Conservation (phyloP, 305 asterid genomes). For the Fraxinus angustifolia region DNA sequence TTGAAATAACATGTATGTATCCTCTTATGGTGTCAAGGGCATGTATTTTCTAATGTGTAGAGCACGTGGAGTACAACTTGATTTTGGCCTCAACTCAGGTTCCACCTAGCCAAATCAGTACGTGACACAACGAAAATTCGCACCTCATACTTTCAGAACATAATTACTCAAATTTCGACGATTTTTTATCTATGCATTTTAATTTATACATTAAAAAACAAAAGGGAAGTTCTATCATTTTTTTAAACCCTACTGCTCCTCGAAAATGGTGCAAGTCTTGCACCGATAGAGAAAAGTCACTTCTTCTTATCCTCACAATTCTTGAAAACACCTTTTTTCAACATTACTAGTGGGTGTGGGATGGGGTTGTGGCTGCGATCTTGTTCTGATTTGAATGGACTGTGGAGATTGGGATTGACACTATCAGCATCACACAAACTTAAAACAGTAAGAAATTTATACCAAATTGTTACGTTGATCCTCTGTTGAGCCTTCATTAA, state of each 20-base stretch:
- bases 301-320: too few species aligned
- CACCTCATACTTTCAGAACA: slow-evolving; percentile 21
- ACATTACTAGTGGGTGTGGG: background rate
- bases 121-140: slow-evolving; percentile 9
- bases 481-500: too few species aligned
- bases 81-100: background rate
- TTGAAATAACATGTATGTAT: slow-evolving; percentile 5
- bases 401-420: too few species aligned
- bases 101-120: slow-evolving; percentile 23
- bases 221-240: background rate
- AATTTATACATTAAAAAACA: too few species aligned
- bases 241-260: background rate
- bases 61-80: slow-evolving; percentile 44
- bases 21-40: too few species aligned
- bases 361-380: background rate
- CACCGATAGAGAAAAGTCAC: background rate
- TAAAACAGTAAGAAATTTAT: too few species aligned
- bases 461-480: too few species aligned
- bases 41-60: slow-evolving; percentile 22
- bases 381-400: too few species aligned
- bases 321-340: background rate
- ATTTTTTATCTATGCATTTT: too few species aligned
- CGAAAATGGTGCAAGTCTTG: background rate
- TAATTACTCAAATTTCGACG: background rate
- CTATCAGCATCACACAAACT: too few species aligned